A percentile compares a stretch with the other conserved stretches of the same genome.
These are phyloP conservation scores for Metschnikowia dekortorum DNA, from an alignment of 805 yeast species.

Conservation along the genomic window DNA sequence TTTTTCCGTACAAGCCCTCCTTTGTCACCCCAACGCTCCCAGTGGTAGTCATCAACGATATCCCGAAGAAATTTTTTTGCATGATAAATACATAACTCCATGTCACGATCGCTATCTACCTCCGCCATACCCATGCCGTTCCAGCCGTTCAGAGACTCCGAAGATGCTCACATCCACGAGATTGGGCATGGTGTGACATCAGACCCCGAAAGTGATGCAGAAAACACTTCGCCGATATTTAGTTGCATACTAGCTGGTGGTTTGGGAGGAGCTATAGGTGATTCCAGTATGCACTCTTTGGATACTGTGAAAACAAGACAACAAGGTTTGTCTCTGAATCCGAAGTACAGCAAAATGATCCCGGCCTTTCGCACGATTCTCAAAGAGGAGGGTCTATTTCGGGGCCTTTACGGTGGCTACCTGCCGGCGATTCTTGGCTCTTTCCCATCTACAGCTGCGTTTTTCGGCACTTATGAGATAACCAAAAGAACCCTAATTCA, in stretches of 20 bases:
- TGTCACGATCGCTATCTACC: slow-evolving; percentile 15
- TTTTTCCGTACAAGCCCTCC: not conserved
- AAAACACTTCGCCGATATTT: slow-evolving; percentile 39
- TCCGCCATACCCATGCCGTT: slow-evolving; percentile 20
- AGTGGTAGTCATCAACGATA: not conserved
- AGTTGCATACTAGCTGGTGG: slow-evolving; percentile 86
- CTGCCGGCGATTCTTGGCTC: slow-evolving; percentile 89
- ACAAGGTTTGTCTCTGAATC: slow-evolving; percentile 77
- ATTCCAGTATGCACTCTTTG: slow-evolving; percentile 87
- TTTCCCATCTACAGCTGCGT: slow-evolving; percentile 90
- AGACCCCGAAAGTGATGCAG: not conserved
- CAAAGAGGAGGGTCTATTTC: slow-evolving; percentile 74
- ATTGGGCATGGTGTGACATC: not conserved
- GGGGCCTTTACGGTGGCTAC: slow-evolving; percentile 91
- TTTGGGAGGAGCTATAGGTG: slow-evolving; percentile 91
- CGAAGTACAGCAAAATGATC: slow-evolving; percentile 69
- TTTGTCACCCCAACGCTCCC: not conserved
- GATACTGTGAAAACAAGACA: slow-evolving; percentile 97
- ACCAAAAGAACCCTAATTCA: slow-evolving; percentile 68
- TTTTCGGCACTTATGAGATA: slow-evolving; percentile 85
- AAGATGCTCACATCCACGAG: not conserved
- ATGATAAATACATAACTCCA: not conserved
- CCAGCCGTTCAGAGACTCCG: slow-evolving; percentile 13
- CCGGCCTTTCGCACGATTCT: slow-evolving; percentile 74
- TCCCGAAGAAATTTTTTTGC: not conserved